Base-by-base conservation (phyloP, 768 basidiomycete species). In the Xerocomus spinulosus region DNA sequence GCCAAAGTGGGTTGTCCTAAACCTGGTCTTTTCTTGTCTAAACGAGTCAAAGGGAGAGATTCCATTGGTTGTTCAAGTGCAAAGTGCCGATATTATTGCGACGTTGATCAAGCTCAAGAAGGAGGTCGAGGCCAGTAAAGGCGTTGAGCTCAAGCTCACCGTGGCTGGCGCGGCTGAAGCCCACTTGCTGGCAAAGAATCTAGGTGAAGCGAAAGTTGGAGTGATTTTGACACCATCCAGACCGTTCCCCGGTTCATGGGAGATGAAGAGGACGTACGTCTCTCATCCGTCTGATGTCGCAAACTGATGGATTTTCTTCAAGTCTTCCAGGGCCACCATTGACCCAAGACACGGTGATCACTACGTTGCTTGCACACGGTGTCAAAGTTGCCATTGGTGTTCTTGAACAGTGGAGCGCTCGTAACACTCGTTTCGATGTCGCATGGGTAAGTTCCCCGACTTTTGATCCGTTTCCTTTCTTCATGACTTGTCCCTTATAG, bases 41-140 rank as follows among this genome's bases (percentile, higher is more conserved):
- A 45, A 32, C 21, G 5, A 28, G 12, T 35, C 39, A 10, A 33
- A 86, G 82, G 87, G 89, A 5, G 58, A 73, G 29, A 73, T 92
- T 18, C 84, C 88, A 3, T 70, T 96, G 5, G 85, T 95, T 10
- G 70, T 92, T 8, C 79, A 84, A 45, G 82, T 79, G 2, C 72
- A 85, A 53, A 90, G 74, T 56, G 91, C 88, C 4, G 92, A 94
- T 63, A 72, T 87, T 43, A 93, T 94, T 52, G 88, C 86, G 1
- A 80, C 85, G 1, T 66, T 94, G 28, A 72, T 94, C 36, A 63
- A 75, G 21, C 71, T 95, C 47, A 88, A 87, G 66, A 68, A 69
- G 44, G 79, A 87, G 56, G 69, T 84, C 1, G 82, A 86, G 56
- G 49, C 62, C 10, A 65, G 59, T 29, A 78, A 68, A 15, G 64